Evolutionary conservation across 1,284 basidiomycete species (phyloP), one percentile per base, ranked within the genome.

Genomic region (Apiotrichum domesticum): DNA sequence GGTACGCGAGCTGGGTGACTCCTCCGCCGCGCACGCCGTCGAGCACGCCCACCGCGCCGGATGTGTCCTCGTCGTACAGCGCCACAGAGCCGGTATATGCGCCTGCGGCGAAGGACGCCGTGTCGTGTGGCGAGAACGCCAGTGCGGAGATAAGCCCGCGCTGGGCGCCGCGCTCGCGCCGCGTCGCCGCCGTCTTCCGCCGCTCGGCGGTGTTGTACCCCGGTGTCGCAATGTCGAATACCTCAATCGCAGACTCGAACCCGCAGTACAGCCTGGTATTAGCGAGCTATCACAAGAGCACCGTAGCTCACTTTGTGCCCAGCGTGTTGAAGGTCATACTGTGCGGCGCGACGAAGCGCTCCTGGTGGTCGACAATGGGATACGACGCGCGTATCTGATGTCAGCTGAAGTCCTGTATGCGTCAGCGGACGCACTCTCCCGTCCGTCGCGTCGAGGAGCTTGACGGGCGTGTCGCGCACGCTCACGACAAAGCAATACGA

Each of bases 141-240:
- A 95, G 75, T 0, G 90, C 79, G 3, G 91, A 91, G 51, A 95
- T 82, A 57, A 95, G 87, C 86, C 91, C 91, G 81, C 90, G 92
- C 55, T 94, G 79, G 1, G 21, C 90, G 91, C 15, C 47, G 35
- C 55, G 88, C 85, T 65, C 84, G 85, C 62, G 87, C 89, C 86
- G 87, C 0, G 84, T 86, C 2, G 85, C 84, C 0, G 84, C 84
- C 0, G 88, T 92, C n/a, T 80, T 81, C 5, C 93, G 66, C 2
- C 91, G 82, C 1, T 81, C 83, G 34, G 77, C 75, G 15, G 80
- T 78, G 47, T 65, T 65, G 43, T 68, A 62, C 1, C 73, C 73
- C 3, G 73, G 73, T 6, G 35, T 58, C 13, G 71, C 56, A 9
- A 95, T 75, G 66, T 94, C 88, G 66, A 95, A 90, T 6, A 93